Evolutionary conservation across 129 eudicot genomes (phyloP).

Genomic region (Rutidosis leptorrhynchoides): DNA sequence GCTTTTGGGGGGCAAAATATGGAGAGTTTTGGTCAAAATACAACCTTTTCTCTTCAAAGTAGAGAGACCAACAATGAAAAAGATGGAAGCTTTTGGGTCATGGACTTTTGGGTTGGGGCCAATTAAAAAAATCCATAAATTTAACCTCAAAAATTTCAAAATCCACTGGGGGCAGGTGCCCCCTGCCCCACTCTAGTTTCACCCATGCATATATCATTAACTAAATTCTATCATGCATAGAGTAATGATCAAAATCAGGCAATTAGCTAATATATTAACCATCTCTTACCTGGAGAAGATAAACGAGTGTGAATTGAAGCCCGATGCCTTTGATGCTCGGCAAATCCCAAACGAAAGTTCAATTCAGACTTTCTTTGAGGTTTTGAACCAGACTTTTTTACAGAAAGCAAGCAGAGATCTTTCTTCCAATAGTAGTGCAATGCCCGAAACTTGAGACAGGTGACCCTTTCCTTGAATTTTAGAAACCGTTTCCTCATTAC

Average conservation of each 20-base stretch:
- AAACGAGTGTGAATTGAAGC: constrained; percentile 54
- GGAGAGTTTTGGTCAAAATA: too few species aligned
- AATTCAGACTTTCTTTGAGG: constrained; percentile 68
- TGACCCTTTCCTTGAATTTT: constrained; percentile 64
- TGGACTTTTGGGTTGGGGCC: too few species aligned
- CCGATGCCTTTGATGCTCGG: constrained; percentile 55
- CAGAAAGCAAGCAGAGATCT: constrained; percentile 56
- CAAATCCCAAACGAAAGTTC: constrained; percentile 34
- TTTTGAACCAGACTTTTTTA: constrained; percentile 49
- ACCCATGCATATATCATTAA: too few species aligned
- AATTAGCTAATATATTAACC: neutral
- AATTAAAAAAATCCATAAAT: too few species aligned
- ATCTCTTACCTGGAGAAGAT: constrained; percentile 60
- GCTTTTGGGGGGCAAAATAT: too few species aligned
- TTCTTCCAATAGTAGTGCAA: constrained; percentile 81
- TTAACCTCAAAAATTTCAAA: too few species aligned
- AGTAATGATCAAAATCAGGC: neutral
- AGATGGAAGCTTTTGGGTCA: too few species aligned
- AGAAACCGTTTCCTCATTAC: constrained; percentile 48
- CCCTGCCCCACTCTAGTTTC: too few species aligned
- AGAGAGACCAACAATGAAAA: too few species aligned
- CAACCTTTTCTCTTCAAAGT: too few species aligned
- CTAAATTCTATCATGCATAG: neutral
- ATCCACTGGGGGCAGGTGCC: too few species aligned
- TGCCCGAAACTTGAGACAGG: constrained; percentile 56